These are phyloP conservation scores for Fusarium setosum DNA, from an alignment of 2,329 filamentous ascomycete genomes.

Conservation along the genomic window DNA sequence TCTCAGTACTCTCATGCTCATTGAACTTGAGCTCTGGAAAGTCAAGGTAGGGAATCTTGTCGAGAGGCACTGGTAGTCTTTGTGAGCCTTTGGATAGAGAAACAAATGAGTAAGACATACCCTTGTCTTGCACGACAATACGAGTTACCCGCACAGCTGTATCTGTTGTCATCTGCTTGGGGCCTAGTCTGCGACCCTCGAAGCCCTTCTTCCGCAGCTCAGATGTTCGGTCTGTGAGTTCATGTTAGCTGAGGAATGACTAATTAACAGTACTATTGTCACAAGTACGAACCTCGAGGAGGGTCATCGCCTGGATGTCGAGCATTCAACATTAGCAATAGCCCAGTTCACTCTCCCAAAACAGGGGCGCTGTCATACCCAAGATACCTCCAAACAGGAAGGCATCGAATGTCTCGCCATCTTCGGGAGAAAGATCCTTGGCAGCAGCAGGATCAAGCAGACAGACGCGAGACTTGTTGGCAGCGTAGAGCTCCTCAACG, in stretches of 20 bases:
- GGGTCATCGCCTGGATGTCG: slow-evolving; percentile 82
- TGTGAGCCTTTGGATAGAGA: slow-evolving; percentile 12
- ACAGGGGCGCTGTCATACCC: slow-evolving; percentile 64
- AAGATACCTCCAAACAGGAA: slow-evolving; percentile 97
- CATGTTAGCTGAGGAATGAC: slow-evolving; percentile 19
- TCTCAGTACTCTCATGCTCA: slow-evolving; percentile 92
- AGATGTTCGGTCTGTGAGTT: slow-evolving; percentile 84
- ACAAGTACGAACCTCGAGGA: slow-evolving; percentile 76
- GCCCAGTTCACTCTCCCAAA: neutral
- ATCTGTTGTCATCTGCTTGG: slow-evolving; percentile 98
- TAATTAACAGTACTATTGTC: neutral
- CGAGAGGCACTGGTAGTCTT: slow-evolving; percentile 72
- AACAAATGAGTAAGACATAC: slow-evolving; percentile 59
- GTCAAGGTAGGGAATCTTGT: slow-evolving; percentile 85
- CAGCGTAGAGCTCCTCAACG: slow-evolving; percentile 84
- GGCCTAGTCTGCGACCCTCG: slow-evolving; percentile 84
- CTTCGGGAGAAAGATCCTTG: slow-evolving; percentile 84
- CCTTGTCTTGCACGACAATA: slow-evolving; percentile 85
- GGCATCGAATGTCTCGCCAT: slow-evolving; percentile 85
- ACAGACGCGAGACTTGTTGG: slow-evolving; percentile 81
- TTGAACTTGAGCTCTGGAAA: slow-evolving; percentile 91
- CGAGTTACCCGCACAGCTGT: slow-evolving; percentile 95
- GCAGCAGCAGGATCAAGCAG: slow-evolving; percentile 88
- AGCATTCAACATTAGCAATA: slow-evolving; percentile 29
- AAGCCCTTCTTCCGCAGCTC: slow-evolving; percentile 96